phyloP scores from a whole-genome alignment of 1,139 yeast genomes.

The Yamadazyma sp. region DNA sequence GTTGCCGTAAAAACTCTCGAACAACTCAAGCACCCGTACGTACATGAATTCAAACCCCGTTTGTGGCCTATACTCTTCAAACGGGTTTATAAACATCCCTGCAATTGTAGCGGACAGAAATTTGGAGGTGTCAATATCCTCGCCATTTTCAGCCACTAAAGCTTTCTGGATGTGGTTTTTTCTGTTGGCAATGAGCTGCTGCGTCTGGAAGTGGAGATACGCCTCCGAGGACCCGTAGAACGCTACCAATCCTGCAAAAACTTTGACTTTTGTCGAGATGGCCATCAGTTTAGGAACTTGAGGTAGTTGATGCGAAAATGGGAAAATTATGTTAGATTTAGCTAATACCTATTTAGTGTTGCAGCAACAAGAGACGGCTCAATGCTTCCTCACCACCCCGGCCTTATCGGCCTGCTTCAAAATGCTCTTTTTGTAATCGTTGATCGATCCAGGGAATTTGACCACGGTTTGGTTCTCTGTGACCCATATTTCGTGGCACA shows the following conservation, averaged over 20 bases:
- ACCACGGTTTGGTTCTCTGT: conserved; percentile 81
- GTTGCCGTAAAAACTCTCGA: conserved; percentile 68
- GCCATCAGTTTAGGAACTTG: not conserved
- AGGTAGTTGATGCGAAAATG: not conserved
- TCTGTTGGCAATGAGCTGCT: conserved; percentile 55
- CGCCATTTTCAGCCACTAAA: conserved; percentile 17
- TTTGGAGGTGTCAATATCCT: conserved; percentile 25
- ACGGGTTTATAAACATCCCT: conserved; percentile 89
- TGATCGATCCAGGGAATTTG: conserved; percentile 80
- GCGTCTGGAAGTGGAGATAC: conserved; percentile 58
- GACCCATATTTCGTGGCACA: conserved; percentile 94
- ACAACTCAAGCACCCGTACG: conserved; percentile 68
- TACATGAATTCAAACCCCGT: conserved; percentile 81
- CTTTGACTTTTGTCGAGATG: conserved; percentile 4
- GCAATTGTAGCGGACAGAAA: conserved; percentile 58
- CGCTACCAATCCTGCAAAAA: conserved; percentile 54
- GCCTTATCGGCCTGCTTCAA: conserved; percentile 72
- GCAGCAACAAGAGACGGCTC: too few species aligned
- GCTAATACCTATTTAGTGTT: too few species aligned
- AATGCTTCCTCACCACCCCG: conserved; percentile 90
- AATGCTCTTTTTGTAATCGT: conserved; percentile 87
- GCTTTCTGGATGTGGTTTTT: conserved; percentile 24
- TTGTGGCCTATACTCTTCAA: conserved; percentile 86
- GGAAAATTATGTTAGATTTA: too few species aligned
- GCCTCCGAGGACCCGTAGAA: conserved; percentile 71